Percentiles rank a stretch among this genome's conserved stretches.
phyloP scores from a whole-genome alignment of 495 filamentous ascomycete species.

The Aspergillus ellipticus region DNA sequence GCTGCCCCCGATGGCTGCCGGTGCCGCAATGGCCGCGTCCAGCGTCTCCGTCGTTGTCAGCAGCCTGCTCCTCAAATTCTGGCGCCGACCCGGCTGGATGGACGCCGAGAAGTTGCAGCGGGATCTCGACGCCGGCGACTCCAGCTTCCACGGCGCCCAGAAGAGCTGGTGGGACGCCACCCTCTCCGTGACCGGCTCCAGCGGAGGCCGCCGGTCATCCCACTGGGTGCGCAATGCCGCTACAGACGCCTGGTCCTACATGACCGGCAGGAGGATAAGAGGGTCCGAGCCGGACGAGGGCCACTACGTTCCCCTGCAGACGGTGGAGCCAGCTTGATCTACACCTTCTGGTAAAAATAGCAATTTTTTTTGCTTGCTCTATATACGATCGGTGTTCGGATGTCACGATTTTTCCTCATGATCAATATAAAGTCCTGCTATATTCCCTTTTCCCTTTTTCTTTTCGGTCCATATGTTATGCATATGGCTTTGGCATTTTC shows the following conservation, averaged over 20 bases:
- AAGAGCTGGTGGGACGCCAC: conserved; percentile 34
- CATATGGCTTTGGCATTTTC: not conserved
- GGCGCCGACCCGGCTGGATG: conserved; percentile 90
- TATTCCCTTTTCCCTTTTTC: not conserved
- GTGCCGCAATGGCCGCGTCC: conserved; percentile 87
- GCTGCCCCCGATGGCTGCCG: conserved; percentile 91
- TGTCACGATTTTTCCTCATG: not conserved
- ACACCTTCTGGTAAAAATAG: not conserved
- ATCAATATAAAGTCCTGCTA: not conserved
- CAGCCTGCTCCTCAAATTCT: conserved; percentile 79
- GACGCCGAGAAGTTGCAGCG: conserved; percentile 62
- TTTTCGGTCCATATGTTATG: not conserved
- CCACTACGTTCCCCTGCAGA: conserved; percentile 44
- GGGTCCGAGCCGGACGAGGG: conserved; percentile 27
- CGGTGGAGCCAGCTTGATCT: conserved; percentile 37
- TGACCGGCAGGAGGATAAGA: conserved; percentile 25
- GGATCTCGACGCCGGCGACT: conserved; percentile 20
- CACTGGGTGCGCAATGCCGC: conserved; percentile 17
- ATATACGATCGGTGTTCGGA: not conserved
- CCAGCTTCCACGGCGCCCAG: conserved; percentile 12
- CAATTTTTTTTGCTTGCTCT: not conserved
- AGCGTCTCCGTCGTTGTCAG: conserved; percentile 87
- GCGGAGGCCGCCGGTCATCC: conserved; percentile 14
- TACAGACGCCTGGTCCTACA: conserved; percentile 24
- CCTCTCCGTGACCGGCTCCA: conserved; percentile 19